Conservation (phyloP, 2,329 filamentous ascomycete species). For the Calycina herbarum region DNA sequence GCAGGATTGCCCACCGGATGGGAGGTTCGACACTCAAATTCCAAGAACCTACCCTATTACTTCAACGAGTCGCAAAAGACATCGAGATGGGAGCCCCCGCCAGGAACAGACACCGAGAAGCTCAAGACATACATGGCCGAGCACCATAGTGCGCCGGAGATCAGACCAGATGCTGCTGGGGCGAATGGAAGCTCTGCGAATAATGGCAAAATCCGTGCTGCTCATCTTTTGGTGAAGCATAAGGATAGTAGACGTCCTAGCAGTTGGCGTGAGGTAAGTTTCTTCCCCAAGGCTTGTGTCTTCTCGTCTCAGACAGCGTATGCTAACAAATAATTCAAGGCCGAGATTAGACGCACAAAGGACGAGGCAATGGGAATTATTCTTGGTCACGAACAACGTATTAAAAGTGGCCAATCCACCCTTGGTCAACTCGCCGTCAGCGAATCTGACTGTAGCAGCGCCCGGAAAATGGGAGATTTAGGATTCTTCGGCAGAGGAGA, state of each 20-base stretch:
- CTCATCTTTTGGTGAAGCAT: conserved; percentile 94
- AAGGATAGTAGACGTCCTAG: conserved; percentile 81
- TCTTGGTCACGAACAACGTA: conserved; percentile 70
- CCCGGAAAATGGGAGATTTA: conserved; percentile 89
- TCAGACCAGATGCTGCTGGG: conserved; percentile 39
- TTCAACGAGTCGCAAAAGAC: conserved; percentile 86
- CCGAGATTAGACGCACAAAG: conserved; percentile 83
- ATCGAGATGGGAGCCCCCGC: conserved; percentile 92
- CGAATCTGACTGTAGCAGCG: conserved; percentile 95
- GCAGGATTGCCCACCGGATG: conserved; percentile 82
- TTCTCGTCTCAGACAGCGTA: not conserved
- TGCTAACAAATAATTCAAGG: conserved; percentile 40
- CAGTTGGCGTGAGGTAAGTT: conserved; percentile 78
- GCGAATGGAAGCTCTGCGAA: conserved; percentile 40
- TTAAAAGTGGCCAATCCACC: conserved; percentile 65
- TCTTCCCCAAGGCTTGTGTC: too few species aligned
- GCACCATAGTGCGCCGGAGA: conserved; percentile 68
- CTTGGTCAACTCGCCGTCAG: conserved; percentile 83
- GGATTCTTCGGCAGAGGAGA: conserved; percentile 93
- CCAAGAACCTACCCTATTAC: conserved; percentile 98
- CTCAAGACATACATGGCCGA: conserved; percentile 92
- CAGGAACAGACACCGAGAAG: conserved; percentile 84
- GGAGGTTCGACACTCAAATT: conserved; percentile 98
- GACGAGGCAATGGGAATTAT: conserved; percentile 83
- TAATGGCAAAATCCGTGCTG: conserved; percentile 87